Evolutionary conservation across 2,329 filamentous ascomycete species (phyloP), one percentile per base, ranked within the genome.

Genomic region (Fusarium albosuccineum): DNA sequence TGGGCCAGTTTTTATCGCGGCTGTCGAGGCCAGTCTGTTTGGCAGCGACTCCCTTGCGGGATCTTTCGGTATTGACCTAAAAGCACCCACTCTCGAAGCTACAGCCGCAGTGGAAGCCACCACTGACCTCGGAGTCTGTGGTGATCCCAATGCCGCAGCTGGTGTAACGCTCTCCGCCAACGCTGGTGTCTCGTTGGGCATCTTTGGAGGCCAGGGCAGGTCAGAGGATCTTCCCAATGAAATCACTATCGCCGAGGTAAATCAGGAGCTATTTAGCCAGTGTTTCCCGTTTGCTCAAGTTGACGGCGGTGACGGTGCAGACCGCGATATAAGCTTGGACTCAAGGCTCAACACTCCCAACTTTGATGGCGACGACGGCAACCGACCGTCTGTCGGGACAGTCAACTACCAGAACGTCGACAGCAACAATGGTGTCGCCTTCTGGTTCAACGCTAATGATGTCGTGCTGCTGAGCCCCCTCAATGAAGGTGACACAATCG

Each of bases 401-500:
- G 40, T 42, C 45, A 17, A 33, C 27, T 33, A 49, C 45, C 27
- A 16, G 5, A 49, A 49, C 45, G 45, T 33, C 8, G 45, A 49
- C 45, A 34, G 45, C 30, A 49, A 49, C 17, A 49, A 49, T 22
- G 45, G 45, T 9, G 30, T 33, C 6, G 27, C 45, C 30, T 49
- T 49, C 14, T 49, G 45, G 45, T 49, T 49, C 10, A 49, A 49
- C 16, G 45, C 30, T 34, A 49, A 49, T 26, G 45, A 49, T 49
- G 45, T 49, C 30, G 45, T 49, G 45, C 45, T 49, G 45, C 45
- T 49, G 17, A 49, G 45, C 30, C 45, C 45, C 29, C 45, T 49
- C 30, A 49, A 49, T 49, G 45, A 36, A 49, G 45, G 45, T 36
- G 45, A 49, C 45, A 49, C 45, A 49, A 49, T 49, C 45, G 30